phyloP scores from a whole-genome alignment of 768 basidiomycete species.

The Russula earlei region DNA sequence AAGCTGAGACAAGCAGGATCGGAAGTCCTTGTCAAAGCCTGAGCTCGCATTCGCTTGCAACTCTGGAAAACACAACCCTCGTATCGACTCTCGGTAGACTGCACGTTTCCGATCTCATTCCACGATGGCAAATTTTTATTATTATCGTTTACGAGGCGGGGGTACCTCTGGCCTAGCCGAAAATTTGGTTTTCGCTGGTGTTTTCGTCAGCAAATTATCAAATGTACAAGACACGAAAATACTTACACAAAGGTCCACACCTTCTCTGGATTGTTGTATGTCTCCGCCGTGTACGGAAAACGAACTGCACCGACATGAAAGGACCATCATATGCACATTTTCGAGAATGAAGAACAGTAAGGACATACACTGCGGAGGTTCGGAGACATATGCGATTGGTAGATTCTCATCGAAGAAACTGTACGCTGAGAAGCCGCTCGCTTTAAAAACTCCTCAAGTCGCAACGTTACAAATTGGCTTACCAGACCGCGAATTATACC shows the following conservation, averaged over 20 bases:
- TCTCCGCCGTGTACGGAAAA: constrained; percentile 12
- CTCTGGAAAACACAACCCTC: too few species aligned
- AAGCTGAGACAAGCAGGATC: too few species aligned
- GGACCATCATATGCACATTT: neutral
- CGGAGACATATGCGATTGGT: neutral
- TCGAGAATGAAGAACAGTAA: too few species aligned
- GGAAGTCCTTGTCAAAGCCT: too few species aligned
- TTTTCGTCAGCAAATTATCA: neutral
- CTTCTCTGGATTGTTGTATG: constrained; percentile 15
- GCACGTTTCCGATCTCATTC: too few species aligned
- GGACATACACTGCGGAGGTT: neutral
- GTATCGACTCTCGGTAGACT: too few species aligned
- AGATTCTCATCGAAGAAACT: neutral
- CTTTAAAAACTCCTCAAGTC: neutral
- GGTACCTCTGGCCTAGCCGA: neutral
- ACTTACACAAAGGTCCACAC: constrained; percentile 15
- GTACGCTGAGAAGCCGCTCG: neutral
- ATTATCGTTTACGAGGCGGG: too few species aligned
- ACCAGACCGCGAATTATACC: neutral
- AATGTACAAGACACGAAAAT: neutral
- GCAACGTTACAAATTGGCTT: neutral
- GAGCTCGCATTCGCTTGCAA: too few species aligned
- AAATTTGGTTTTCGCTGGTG: neutral
- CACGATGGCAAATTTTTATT: too few species aligned
- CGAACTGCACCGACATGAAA: neutral